Base-by-base conservation (phyloP, 768 basidiomycete species). In the Amanita inopinata region DNA sequence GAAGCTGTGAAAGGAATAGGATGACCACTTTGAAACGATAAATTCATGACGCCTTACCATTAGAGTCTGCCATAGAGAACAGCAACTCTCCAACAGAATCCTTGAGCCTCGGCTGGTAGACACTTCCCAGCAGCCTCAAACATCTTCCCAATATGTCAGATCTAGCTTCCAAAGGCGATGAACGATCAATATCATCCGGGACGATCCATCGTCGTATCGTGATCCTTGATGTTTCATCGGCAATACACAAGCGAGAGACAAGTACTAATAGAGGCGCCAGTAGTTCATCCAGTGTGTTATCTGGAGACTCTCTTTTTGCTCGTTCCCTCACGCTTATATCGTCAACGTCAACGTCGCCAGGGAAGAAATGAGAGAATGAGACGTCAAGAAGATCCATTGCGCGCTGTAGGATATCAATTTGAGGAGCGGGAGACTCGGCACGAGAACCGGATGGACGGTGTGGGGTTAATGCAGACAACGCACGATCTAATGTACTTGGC, bases 31-130 rank as follows among this genome's bases (percentile, higher is more conserved):
- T 19, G 10, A 35, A 12, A 22, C 34, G 9, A 36, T 1, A 15
- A 37, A 15, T n/a, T n/a, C 37, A 17, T 10, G 42, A 11, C n/a
- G 24, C 48, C 63, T 42, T 46, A 70, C 71, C 66, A 60, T 96
- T 80, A 2, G 76, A 80, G 48, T 88, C 83, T 50, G 85, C 87
- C 52, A 91, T 69, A 0, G 82, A 78, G 59, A 73, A 98, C 12
- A 98, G 61, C 69, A 98, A 69, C 63, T 97, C 92, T 7, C 93
- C 93, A 2, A 83, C 73, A 10, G 83, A 67, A 51, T 78, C 76
- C 54, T 89, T 86, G 48, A 88, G 61, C 33, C 80, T 69, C 1
- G 70, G 55, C 51, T 93, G 80, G 51, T 87, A 83, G 2, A 91
- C 73, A 46, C 80, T 78, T 2, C 70, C 64, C 43, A 98, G 67